Conservation (phyloP, 306 rosid species). For the Amphicarpaea edgeworthii region DNA sequence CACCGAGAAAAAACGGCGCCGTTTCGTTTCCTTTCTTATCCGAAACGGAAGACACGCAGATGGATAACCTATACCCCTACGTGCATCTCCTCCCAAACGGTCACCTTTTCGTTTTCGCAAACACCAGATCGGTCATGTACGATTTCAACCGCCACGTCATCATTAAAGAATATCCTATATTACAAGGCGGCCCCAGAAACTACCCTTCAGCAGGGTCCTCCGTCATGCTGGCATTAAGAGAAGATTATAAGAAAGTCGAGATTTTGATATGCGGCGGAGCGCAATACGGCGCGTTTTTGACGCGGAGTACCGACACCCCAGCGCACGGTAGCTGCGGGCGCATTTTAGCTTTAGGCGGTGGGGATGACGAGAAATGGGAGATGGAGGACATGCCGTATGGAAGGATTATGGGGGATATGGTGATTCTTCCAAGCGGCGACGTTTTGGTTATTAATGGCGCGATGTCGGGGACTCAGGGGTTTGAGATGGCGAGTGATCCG, state of each 20-base stretch:
- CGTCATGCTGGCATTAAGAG: conserved; percentile 66
- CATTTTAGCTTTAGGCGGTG: no score
- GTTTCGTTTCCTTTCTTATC: conserved; percentile 68
- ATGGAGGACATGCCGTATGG: conserved; percentile 88
- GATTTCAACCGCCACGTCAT: conserved; percentile 47
- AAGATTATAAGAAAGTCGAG: conserved; percentile 64
- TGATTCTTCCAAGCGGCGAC: conserved; percentile 77
- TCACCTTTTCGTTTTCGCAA: conserved; percentile 79
- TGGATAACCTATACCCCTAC: conserved; percentile 90
- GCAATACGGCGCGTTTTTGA: conserved; percentile 71
- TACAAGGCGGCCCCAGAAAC: conserved; percentile 87
- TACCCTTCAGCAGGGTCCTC: conserved; percentile 96
- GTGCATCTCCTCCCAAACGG: conserved; percentile 89
- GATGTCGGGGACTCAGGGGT: conserved; percentile 80
- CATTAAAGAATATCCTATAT: conserved; percentile 58
- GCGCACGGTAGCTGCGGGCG: conserved; percentile 87
- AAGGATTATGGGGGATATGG: conserved; percentile 96
- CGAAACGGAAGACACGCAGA: conserved; percentile 71
- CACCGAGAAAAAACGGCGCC: conserved; percentile 61
- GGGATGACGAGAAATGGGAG: no score
- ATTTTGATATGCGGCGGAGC: conserved; percentile 89
- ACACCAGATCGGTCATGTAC: conserved; percentile 71
- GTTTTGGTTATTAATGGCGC: conserved; percentile 87
- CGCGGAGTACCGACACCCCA: conserved; percentile 60
- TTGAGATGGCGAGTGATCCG: conserved; percentile 70